phyloP scores from a whole-genome alignment of 2,329 filamentous ascomycete genomes.

The Aspergillus jensenii region DNA sequence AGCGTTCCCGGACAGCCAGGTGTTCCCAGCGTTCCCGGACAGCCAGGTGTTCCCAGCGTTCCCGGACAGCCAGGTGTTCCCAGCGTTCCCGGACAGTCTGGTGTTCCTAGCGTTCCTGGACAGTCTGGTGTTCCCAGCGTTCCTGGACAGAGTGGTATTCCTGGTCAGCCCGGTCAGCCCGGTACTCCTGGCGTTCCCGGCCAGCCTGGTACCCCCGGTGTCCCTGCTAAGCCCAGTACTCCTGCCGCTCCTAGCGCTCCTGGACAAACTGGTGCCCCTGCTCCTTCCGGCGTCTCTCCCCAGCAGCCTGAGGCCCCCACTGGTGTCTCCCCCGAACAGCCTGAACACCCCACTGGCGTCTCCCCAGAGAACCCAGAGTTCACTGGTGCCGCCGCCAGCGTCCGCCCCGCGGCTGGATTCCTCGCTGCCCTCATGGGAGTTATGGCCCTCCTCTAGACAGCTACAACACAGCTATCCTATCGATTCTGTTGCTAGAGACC shows the following conservation, averaged over 20 bases:
- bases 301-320: not conserved
- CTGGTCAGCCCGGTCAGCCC: conserved; percentile 2
- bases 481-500: not conserved
- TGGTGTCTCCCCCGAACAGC: conserved; percentile 1
- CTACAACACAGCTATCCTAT: not conserved
- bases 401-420: conserved; percentile 37
- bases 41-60: conserved; percentile 1
- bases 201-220: conserved; percentile 4
- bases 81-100: conserved; percentile 1
- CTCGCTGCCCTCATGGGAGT: conserved; percentile 38
- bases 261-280: conserved; percentile 12
- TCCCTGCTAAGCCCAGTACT: conserved; percentile 6
- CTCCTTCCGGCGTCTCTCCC: not conserved
- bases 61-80: conserved; percentile 5
- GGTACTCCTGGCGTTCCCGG: conserved; percentile 4
- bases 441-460: conserved; percentile 40
- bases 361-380: conserved; percentile 17
- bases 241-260: conserved; percentile 1
- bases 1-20: not conserved
- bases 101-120: conserved; percentile 2
- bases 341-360: conserved; percentile 5
- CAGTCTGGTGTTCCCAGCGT: not conserved
- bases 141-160: conserved; percentile 1
- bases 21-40: not conserved
- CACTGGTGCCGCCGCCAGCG: conserved; percentile 36